Evolutionary conservation across 805 yeast species (phyloP), one percentile per base, ranked within the genome.

Genomic region (Suhomyces faveliae): DNA sequence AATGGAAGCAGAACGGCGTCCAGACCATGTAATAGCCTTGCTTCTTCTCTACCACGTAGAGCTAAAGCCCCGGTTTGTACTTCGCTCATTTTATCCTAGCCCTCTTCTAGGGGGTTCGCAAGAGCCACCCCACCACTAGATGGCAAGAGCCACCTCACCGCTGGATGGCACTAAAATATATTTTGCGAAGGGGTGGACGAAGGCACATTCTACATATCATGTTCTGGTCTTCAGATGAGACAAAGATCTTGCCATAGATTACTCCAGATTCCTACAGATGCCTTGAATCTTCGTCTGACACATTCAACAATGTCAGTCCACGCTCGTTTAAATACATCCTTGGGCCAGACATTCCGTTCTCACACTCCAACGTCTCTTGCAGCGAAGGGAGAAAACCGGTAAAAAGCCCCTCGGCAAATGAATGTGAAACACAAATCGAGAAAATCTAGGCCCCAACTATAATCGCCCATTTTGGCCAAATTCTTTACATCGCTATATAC

Each of bases 221-320:
- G n/a, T 25, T 13, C 30, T 3, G 5, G n/a, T 13, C 5, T 27
- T 12, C 10, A 4, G 13, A n/a, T n/a, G 30, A 27, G 30, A 27
- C 15, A 9, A 8, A 13, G 30, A 27, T 27, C 30, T 27, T n/a
- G n/a, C n/a, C n/a, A n/a, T n/a, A n/a, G n/a, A n/a, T n/a, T n/a
- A n/a, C n/a, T n/a, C n/a, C n/a, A n/a, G n/a, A n/a, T n/a, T n/a
- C 3, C 6, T 33, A 8, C 11, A 17, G 19, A 17, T 33, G 37
- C 37, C 37, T 15, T 33, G 21, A 17, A 33, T 33, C 37, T 33
- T 33, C 37, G 37, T 15, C 37, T 33, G 37, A 33, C 37, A 33
- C 37, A 33, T 17, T 33, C n/a, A n/a, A 33, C 37, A 33, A 15
- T 33, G 37, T 33, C 10, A 10, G 21, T 15, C 21, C 37, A 10